phyloP scores from a whole-genome alignment of 139 green algal species.

The Volvox africanus region DNA sequence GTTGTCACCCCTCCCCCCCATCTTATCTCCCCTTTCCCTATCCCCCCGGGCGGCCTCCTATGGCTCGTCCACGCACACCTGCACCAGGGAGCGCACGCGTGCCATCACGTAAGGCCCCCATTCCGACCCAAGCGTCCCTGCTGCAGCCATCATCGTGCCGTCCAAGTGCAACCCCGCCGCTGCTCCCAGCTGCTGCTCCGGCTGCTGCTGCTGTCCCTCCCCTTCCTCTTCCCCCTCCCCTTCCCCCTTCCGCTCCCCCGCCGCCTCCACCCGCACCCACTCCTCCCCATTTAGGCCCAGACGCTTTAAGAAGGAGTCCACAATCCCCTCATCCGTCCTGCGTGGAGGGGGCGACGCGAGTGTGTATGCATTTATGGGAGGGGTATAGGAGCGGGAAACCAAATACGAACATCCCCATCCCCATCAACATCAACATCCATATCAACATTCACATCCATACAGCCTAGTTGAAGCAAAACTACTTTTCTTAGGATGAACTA shows the following conservation, averaged over 20 bases:
- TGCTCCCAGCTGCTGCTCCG: background rate
- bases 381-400: too few species aligned
- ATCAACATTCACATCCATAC: too few species aligned
- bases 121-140: background rate
- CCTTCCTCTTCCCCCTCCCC: background rate
- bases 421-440: too few species aligned
- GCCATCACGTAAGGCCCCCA: slow-evolving; percentile 45
- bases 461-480: too few species aligned
- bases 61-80: background rate
- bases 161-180: background rate
- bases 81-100: slow-evolving; percentile 56
- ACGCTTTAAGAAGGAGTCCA: slow-evolving; percentile 62
- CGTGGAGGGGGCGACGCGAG: background rate
- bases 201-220: too few species aligned
- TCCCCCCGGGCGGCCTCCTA: background rate
- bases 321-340: background rate
- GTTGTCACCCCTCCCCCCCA: background rate
- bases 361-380: too few species aligned
- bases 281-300: slow-evolving; percentile 63
- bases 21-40: background rate
- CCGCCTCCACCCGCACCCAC: slow-evolving; percentile 64
- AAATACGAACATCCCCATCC: too few species aligned
- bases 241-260: slow-evolving; percentile 5
- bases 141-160: background rate
- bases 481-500: too few species aligned